These are phyloP conservation scores for Craterostigma plantagineum DNA, from an alignment of 257 asterid genomes.

Conservation along the genomic window DNA sequence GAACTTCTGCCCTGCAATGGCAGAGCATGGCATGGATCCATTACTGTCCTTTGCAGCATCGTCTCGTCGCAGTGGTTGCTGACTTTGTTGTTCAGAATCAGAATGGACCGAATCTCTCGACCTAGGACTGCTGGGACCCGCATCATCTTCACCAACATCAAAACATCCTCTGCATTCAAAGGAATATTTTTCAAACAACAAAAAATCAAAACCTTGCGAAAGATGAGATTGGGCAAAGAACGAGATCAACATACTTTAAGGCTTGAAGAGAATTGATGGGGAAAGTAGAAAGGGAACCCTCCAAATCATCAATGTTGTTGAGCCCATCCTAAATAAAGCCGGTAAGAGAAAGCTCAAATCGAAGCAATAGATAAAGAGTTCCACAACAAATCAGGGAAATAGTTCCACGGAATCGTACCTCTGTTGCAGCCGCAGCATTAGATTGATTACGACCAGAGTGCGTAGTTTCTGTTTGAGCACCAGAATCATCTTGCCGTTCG, in stretches of 20 bases:
- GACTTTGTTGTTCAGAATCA: slow-evolving; percentile 32
- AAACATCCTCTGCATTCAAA: slow-evolving; percentile 60
- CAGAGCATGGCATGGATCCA: slow-evolving; percentile 26
- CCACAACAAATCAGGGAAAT: slow-evolving; percentile 2
- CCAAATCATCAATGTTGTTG: slow-evolving; percentile 48
- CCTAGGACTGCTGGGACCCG: slow-evolving; percentile 40
- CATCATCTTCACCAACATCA: slow-evolving; percentile 72
- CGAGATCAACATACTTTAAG: slow-evolving; percentile 49
- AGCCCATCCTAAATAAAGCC: slow-evolving; percentile 33
- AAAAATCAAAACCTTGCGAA: background rate
- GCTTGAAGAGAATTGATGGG: slow-evolving; percentile 90
- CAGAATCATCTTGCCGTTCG: slow-evolving; percentile 23
- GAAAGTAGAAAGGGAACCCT: slow-evolving; percentile 66
- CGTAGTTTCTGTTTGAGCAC: slow-evolving; percentile 23
- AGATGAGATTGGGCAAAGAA: background rate
- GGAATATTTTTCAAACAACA: background rate
- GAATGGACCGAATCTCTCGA: slow-evolving; percentile 43
- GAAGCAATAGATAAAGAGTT: slow-evolving; percentile 7
- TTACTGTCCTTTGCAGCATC: slow-evolving; percentile 24
- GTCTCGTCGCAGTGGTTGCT: slow-evolving; percentile 24
- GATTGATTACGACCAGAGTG: slow-evolving; percentile 22
- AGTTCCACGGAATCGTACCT: slow-evolving; percentile 21
- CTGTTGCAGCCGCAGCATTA: slow-evolving; percentile 23
- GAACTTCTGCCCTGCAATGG: slow-evolving; percentile 20
- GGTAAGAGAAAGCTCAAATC: slow-evolving; percentile 9